Base-by-base conservation (phyloP, 495 filamentous ascomycete species). In the Barbatosphaeria neglecta region DNA sequence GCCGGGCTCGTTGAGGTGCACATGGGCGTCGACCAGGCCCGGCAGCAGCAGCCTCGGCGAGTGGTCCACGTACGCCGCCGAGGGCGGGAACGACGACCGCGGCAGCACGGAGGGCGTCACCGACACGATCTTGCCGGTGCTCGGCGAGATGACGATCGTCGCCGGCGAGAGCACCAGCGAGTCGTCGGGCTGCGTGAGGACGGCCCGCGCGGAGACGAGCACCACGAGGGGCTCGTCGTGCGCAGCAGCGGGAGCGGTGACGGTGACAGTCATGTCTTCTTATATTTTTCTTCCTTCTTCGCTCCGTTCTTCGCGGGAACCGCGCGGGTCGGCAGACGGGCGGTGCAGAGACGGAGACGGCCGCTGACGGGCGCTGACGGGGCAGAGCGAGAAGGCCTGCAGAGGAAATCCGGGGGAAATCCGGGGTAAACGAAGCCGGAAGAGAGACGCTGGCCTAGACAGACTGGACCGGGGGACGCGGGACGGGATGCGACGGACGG, bases 1-100 rank as follows among this genome's bases (percentile, higher is more conserved):
- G 40, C 92, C 92, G 0, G 92, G 92, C 69, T 98, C 92, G 58
- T 98, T 98, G 55, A 98, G 79, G 64, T 98, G 92, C 25, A 98
- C 92, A 62, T 98, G 92, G 15, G 92, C 92, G 64, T 98, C 92
- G 10, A 98, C 92, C 27, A 98, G 72, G 17, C 92, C 92, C 0
- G 92, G 92, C 25, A 98, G 77, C 27, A 98, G 69, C 17, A 95
- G 70, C 64, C 82, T 74, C n/a, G 92, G 89, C 13, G 84, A 84
- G 67, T 93, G 82, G 68, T 98, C 84, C 37, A 72, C 75, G 56
- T 96, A 97, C 7, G 72, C 74, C 15, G 81, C 80, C 23, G 76
- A 80, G 0, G 68, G 58, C 0, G 87, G 83, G 64, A 98, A 96
- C 10, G 78, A 74, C 2, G 77, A 72, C 11, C 67, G 63, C 4